Evolutionary conservation across 768 basidiomycete species (phyloP), one percentile per base, ranked within the genome.

Genomic region (Collybiopsis luxurians): DNA sequence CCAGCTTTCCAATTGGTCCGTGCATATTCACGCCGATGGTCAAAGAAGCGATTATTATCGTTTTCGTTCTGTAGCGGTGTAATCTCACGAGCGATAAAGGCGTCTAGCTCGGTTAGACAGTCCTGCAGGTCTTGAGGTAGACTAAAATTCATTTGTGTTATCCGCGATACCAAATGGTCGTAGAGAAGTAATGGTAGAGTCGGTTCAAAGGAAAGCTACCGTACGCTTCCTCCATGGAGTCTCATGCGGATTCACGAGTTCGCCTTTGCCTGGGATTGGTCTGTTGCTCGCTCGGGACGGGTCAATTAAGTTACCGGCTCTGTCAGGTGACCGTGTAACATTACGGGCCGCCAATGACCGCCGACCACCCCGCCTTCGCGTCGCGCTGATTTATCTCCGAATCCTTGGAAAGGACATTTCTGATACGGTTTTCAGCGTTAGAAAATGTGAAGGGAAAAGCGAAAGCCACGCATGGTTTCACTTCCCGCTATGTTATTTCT

Each of bases 21-120:
- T 27, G 57, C 42, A 46, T 53, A 47, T 46, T 59, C 57, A 51
- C 57, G 57, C 36, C 57, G 57, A 46, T 59, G 45, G 45, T 59
- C 57, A 40, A 59, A 59, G 52, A 59, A 59, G 34, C 57, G 57
- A 46, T 48, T 54, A 43, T 59, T 59, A 42, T 59, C 57, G 52
- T 59, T 51, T 38, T 49, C 30, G 52, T 47, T 19, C 48, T 59
- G 57, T 19, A 59, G 52, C n/a, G 57, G 57, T 46, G 23, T 42
- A 39, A 59, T 59, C n/a, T 45, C 53, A 42, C 44, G 44, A 46
- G 27, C 52, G 21, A 59, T 54, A 49, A 59, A 59, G 46, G 27
- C 43, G 52, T 59, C 57, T 49, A 59, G 51, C 43, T 53, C 50
- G 34, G 39, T 45, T 46, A 52, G 52, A 46, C 43, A 53, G 42